Percentiles rank a stretch among this genome's conserved stretches.
phyloP scores from a whole-genome alignment of 805 yeast genomes.

The Zygosaccharomyces kombuchaensis region DNA sequence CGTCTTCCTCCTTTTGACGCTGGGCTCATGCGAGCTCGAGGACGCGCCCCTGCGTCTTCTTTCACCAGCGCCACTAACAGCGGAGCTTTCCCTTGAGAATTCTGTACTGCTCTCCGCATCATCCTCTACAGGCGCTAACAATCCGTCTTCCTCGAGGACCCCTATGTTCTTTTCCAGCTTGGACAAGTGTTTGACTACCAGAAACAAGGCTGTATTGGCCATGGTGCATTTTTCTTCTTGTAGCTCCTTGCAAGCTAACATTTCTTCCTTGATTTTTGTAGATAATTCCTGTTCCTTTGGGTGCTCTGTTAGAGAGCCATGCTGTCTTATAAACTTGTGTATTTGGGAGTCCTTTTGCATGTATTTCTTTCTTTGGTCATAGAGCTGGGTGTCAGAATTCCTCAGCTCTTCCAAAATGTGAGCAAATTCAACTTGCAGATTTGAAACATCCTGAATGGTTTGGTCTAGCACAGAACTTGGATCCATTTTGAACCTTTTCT shows the following conservation, averaged over 20 bases:
- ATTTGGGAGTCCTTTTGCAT: slow-evolving; percentile 72
- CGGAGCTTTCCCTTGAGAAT: slow-evolving; percentile 31
- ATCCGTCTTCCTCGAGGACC: slow-evolving; percentile 74
- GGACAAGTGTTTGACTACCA: slow-evolving; percentile 69
- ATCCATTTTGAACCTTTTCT: slow-evolving; percentile 52
- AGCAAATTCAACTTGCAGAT: slow-evolving; percentile 82
- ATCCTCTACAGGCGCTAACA: slow-evolving; percentile 53
- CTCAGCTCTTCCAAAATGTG: slow-evolving; percentile 76
- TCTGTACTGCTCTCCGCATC: slow-evolving; percentile 27
- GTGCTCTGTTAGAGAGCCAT: slow-evolving; percentile 75
- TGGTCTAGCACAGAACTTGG: slow-evolving; percentile 81
- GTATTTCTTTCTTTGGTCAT: slow-evolving; percentile 62
- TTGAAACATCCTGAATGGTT: slow-evolving; percentile 67
- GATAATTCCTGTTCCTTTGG: slow-evolving; percentile 73
- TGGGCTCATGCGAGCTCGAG: slow-evolving; percentile 11
- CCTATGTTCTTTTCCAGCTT: slow-evolving; percentile 72
- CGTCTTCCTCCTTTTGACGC: slow-evolving; percentile 23
- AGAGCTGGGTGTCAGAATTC: slow-evolving; percentile 59
- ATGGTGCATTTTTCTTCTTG: slow-evolving; percentile 76
- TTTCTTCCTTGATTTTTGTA: slow-evolving; percentile 64
- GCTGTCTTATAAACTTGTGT: slow-evolving; percentile 75
- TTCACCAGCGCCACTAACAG: slow-evolving; percentile 18
- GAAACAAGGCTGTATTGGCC: slow-evolving; percentile 78
- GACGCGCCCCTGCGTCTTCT: slow-evolving; percentile 23
- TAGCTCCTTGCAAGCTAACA: slow-evolving; percentile 50